A percentile compares a stretch with the other conserved stretches of the same genome.
Evolutionary conservation across 352 stramenopile genomes (phyloP).

Genomic region (Thalassiosira mediterranea): DNA sequence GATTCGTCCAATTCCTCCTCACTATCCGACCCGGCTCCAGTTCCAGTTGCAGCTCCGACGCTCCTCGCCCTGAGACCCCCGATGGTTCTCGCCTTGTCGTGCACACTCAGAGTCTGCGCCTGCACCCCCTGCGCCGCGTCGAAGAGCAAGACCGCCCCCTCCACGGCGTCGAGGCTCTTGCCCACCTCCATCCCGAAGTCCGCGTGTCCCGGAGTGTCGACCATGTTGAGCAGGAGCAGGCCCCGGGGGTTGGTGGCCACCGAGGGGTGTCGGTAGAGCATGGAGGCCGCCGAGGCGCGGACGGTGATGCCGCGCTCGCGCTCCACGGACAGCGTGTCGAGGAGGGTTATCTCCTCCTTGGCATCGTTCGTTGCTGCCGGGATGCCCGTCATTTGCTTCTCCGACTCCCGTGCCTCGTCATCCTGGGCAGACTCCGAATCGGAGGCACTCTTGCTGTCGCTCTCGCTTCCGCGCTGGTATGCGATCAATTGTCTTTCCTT

Average conservation of each 20-base stretch:
- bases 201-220: constrained; percentile 96
- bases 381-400: background rate
- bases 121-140: constrained; percentile 97
- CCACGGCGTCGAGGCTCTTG: constrained; percentile 93
- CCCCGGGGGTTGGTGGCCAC: constrained; percentile 66
- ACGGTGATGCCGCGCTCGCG: constrained; percentile 98
- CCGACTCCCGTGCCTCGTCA: background rate
- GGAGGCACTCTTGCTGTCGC: background rate
- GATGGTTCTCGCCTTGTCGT: constrained; percentile 86
- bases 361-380: constrained; percentile 24
- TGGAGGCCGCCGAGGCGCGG: constrained; percentile 96
- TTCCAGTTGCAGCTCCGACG: background rate
- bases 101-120: constrained; percentile 96
- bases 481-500: constrained; percentile 62
- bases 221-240: constrained; percentile 94
- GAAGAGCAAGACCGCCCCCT: constrained; percentile 97
- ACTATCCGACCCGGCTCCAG: background rate
- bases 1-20: background rate
- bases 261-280: constrained; percentile 87
- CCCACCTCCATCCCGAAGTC: constrained; percentile 98
- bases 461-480: constrained; percentile 16
- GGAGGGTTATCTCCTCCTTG: constrained; percentile 78
- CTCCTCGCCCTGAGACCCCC: constrained; percentile 81
- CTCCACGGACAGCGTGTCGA: constrained; percentile 96
- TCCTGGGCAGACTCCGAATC: background rate